Evolutionary conservation across 1,284 basidiomycete species (phyloP).

Genomic region (Fomitopsis schrenkii): DNA sequence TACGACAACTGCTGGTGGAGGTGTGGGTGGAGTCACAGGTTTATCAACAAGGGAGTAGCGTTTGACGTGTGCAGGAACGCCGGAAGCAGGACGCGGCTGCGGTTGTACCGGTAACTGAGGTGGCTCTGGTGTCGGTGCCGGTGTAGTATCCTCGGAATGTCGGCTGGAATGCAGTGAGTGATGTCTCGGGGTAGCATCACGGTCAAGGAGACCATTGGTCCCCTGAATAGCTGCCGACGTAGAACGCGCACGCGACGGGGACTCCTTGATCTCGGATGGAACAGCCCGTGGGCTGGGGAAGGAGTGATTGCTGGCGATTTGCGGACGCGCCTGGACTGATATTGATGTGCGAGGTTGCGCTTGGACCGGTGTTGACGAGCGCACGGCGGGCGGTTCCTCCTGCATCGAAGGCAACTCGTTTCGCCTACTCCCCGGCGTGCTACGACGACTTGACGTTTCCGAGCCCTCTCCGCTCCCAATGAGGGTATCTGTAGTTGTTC

Average conservation of each 20-base stretch:
- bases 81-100: conserved; percentile 27
- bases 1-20: conserved; percentile 38
- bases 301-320: not conserved
- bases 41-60: conserved; percentile 75
- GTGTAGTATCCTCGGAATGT: not conserved
- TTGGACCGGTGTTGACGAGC: conserved; percentile 18
- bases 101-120: conserved; percentile 1
- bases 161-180: conserved; percentile 5
- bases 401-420: conserved; percentile 24
- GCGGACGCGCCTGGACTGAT: not conserved
- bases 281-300: conserved; percentile 6
- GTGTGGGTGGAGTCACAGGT: conserved; percentile 34
- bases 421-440: conserved; percentile 16
- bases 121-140: conserved; percentile 1
- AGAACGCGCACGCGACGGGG: conserved; percentile 17
- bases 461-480: conserved; percentile 13
- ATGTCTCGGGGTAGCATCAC: conserved; percentile 23
- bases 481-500: conserved; percentile 25
- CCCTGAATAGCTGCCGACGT: conserved; percentile 16
- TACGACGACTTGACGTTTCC: not conserved
- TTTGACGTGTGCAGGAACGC: conserved; percentile 58
- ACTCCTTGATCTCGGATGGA: conserved; percentile 9
- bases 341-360: not conserved
- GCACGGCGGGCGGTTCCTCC: conserved; percentile 11
- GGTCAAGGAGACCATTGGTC: conserved; percentile 12